Evolutionary conservation across 2,329 filamentous ascomycete species (phyloP).

Genomic region (Xylariaceae sp.): DNA sequence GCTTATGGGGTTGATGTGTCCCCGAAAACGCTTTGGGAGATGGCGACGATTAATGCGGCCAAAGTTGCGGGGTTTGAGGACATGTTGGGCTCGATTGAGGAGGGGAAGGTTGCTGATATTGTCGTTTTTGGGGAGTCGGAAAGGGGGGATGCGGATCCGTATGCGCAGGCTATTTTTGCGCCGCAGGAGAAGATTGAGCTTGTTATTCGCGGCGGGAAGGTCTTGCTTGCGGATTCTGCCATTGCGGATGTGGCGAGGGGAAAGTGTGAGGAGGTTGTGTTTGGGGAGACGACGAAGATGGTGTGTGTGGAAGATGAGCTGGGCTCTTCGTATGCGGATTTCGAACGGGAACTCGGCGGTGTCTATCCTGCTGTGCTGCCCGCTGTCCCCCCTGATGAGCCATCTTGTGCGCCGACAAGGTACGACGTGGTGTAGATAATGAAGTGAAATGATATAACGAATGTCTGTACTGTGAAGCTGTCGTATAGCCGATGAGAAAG

Average conservation of each 20-base stretch:
- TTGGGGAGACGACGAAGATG: constrained; percentile 19
- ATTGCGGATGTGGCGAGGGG: constrained; percentile 10
- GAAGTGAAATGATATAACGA: too few relatives aligned
- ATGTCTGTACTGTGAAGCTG: too few relatives aligned
- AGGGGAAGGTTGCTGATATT: constrained; percentile 40
- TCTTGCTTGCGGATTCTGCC: constrained; percentile 19
- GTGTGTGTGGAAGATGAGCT: constrained; percentile 26
- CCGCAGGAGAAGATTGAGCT: constrained; percentile 25
- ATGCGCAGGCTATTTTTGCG: constrained; percentile 23
- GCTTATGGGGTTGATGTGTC: constrained; percentile 15
- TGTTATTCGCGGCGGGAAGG: constrained; percentile 27
- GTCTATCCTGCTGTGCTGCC: constrained; percentile 33
- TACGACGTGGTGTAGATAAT: not conserved
- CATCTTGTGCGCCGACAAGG: constrained; percentile 23
- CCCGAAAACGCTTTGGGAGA: constrained; percentile 28
- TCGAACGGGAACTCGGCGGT: constrained; percentile 20
- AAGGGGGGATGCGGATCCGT: constrained; percentile 9
- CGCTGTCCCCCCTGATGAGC: constrained; percentile 37
- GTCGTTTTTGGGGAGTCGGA: constrained; percentile 35
- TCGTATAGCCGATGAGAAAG: too few relatives aligned
- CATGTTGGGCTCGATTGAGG: constrained; percentile 38
- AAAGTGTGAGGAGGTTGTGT: constrained; percentile 21
- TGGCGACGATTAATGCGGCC: constrained; percentile 42
- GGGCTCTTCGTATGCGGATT: constrained; percentile 20
- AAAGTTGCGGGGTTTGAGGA: constrained; percentile 36